phyloP scores from a whole-genome alignment of 2,329 filamentous ascomycete species.

The Trichophyton rubrum region DNA sequence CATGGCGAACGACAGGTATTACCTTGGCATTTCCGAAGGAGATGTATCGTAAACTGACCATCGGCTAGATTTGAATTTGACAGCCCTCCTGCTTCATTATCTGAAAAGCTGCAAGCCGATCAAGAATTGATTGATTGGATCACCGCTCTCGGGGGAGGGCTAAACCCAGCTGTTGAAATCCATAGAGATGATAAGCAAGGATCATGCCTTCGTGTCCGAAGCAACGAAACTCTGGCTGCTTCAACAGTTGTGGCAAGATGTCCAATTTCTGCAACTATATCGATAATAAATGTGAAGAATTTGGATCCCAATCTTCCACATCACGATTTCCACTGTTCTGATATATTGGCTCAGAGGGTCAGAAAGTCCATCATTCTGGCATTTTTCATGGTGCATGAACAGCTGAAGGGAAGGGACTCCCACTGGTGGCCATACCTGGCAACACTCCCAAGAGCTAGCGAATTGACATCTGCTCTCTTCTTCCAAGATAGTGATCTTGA shows the following conservation, averaged over 20 bases:
- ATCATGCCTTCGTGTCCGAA: constrained; percentile 8
- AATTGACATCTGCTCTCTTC: constrained; percentile 50
- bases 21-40: background rate
- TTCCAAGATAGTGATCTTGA: constrained; percentile 51
- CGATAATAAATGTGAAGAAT: constrained; percentile 11
- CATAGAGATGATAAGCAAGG: constrained; percentile 6
- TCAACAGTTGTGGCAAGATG: constrained; percentile 11
- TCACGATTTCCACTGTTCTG: constrained; percentile 35
- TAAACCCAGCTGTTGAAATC: constrained; percentile 13
- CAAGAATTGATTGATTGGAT: constrained; percentile 8
- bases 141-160: constrained; percentile 9
- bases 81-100: background rate
- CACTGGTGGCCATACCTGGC: constrained; percentile 58
- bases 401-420: constrained; percentile 45
- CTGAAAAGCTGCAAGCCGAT: background rate
- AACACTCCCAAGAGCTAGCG: constrained; percentile 50
- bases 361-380: constrained; percentile 51
- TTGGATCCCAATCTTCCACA: constrained; percentile 6
- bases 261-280: constrained; percentile 12
- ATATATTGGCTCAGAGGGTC: constrained; percentile 37
- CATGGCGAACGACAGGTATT: background rate
- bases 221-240: background rate
- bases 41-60: background rate
- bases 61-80: background rate
- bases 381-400: constrained; percentile 59